Evolutionary conservation across 768 basidiomycete species (phyloP), one percentile per base, ranked within the genome.

Genomic region (Trametes gibbosa): DNA sequence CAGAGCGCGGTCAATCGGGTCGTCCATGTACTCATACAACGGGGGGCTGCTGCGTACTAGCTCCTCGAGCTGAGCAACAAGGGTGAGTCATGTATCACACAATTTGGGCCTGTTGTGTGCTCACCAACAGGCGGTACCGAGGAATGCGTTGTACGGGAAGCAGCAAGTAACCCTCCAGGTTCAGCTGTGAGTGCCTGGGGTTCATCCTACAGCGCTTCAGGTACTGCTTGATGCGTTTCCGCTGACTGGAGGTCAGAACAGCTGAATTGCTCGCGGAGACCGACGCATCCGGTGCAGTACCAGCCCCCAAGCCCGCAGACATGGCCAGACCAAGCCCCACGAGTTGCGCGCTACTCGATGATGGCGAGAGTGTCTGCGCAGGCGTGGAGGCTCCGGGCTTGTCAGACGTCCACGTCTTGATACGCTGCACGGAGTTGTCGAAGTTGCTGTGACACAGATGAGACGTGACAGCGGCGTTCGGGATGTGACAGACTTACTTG

Each of bases 91-190:
- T 17, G 12, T 27, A 13, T 5, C 37, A 5, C 3, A 16, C 13
- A 0, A 37, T 12, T 37, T 21, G 5, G 2, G 1, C 2, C 2
- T 48, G 16, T 12, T 32, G 23, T 17, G 19, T 5, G 78, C 87
- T 72, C 67, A 97, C 93, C 65, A 99, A 79, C 58, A 99, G 75
- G 59, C 91, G 86, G 76, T 99, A 99, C n/a, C 97, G 86, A 14
- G 97, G 97, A 68, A 99, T 91, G 53, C 97, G 86, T 70, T 99
- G 97, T 14, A 99, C 89, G 37, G 97, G 97, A 45, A 98, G 82
- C 8, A 99, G 80, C 21, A 99, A 76, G 70, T 98, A 98, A 3
- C 90, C 91, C 74, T 98, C 95, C 64, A 98, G 74, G 69, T 94
- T 95, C 40, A 98, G 82, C 68, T 98, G 96, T 9, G 92, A 92